Conservation (phyloP, 768 basidiomycete species). For the Macrolepiota fuliginosa region DNA sequence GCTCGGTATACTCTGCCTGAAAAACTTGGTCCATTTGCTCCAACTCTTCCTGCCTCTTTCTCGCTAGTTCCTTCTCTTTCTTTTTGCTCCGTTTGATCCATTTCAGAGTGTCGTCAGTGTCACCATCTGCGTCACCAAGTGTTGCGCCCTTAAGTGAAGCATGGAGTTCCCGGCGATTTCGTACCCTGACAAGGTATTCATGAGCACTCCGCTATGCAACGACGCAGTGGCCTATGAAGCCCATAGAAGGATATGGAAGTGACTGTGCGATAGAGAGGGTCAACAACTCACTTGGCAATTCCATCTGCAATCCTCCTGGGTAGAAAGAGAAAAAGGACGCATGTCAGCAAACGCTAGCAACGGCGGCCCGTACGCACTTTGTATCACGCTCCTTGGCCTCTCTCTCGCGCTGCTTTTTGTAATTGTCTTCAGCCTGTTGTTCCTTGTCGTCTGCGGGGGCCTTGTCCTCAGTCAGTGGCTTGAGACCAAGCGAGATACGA, state of each 20-base stretch:
- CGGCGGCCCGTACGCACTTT: slow-evolving; percentile 53
- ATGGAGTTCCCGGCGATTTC: slow-evolving; percentile 91
- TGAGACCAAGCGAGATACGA: slow-evolving; percentile 89
- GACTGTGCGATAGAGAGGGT: slow-evolving; percentile 28
- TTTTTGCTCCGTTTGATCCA: slow-evolving; percentile 95
- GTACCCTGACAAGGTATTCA: slow-evolving; percentile 67
- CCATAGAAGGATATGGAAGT: slow-evolving; percentile 47
- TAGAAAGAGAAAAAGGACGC: slow-evolving; percentile 15
- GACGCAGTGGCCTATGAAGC: slow-evolving; percentile 34
- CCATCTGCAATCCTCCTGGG: slow-evolving; percentile 66
- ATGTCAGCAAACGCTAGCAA: slow-evolving; percentile 22
- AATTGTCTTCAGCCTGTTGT: slow-evolving; percentile 86
- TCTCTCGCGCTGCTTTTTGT: slow-evolving; percentile 63
- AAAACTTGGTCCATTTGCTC: slow-evolving; percentile 81
- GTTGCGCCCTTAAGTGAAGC: slow-evolving; percentile 90
- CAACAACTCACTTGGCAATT: slow-evolving; percentile 85
- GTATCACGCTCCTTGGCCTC: slow-evolving; percentile 70
- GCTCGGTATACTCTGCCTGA: slow-evolving; percentile 82
- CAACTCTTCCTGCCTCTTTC: slow-evolving; percentile 77
- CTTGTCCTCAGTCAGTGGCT: slow-evolving; percentile 85
- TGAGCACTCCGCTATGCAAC: slow-evolving; percentile 38
- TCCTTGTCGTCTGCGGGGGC: slow-evolving; percentile 73
- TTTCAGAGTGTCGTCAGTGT: slow-evolving; percentile 74
- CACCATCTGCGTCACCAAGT: slow-evolving; percentile 82
- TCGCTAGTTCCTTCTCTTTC: slow-evolving; percentile 84